Evolutionary conservation across 2,329 filamentous ascomycete genomes (phyloP), one percentile per base, ranked within the genome.

Genomic region (Botrytis aclada): DNA sequence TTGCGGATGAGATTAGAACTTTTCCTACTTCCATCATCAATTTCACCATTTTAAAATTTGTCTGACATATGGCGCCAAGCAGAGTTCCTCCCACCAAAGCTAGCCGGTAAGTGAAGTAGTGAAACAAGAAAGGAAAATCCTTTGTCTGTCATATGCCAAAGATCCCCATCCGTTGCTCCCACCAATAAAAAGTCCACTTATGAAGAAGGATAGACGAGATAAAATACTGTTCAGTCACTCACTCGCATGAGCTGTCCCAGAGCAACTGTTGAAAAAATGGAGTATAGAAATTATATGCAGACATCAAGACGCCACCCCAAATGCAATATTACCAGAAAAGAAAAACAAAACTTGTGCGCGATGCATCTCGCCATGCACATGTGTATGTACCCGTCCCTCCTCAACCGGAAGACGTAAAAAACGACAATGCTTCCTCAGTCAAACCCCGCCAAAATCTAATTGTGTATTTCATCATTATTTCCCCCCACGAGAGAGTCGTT

Each of bases 291-390:
- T 79, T 80, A 80, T 79, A 79, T 80, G 79, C 76, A 72, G 74
- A 77, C 75, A 75, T 75, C 73, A 77, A 77, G 72, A 79, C 79
- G 79, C 79, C 78, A 75, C 58, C 74, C 78, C 76, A 73, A 75
- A 80, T 80, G 79, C 78, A 78, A 78, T 79, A 79, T 78, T 79
- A 79, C 78, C 78, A 75, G 75, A 77, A 79, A 73, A 74, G 66
- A 69, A 74, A 76, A 76, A 75, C 67, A 76, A 78, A 74, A 74
- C 76, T 75, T 76, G 76, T 74, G 74, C 77, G 56, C 65, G 64
- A 69, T 72, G 54, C 22, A 60, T 69, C 69, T 74, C 75, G 51
- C 62, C 47, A 72, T 73, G 66, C 72, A 76, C 69, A 75, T 75
- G 75, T 75, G 72, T 80, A 78, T 80, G 75, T 79, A 78, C 77